Base-by-base conservation (phyloP, 164 flowering plant genomes). In the Nymphaea colorata region DNA sequence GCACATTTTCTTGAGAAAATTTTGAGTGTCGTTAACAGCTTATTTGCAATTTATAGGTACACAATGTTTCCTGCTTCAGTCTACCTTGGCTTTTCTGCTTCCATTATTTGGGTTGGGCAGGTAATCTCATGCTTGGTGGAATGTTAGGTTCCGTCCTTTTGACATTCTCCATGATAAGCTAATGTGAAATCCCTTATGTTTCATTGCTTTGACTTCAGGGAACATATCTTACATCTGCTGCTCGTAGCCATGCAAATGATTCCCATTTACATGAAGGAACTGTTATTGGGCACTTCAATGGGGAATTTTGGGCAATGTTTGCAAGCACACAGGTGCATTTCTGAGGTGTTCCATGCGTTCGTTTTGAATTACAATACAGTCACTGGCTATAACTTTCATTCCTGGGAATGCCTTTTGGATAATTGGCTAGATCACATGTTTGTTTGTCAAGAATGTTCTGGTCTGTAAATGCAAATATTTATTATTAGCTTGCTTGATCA, bases 91-190 rank as follows among this genome's bases (percentile, higher is more conserved):
- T 94, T 90, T 80, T 68, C 90, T 68, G 95, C 99, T 65, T 91
- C 99, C 59, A 81, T 94, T 71, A 88, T 91, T 69, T 94, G 99
- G 99, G 99, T 94, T 79, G 99, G 90, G 12, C 86, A 91, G 96
- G 97, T 87, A 61, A 61, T n/a, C 7, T 36, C 64, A 61, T n/a
- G 12, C 59, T 55, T 55, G 16, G 36, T 25, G 36, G 36, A 25
- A 25, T 25, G 36, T 25, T 25, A 47, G 12, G 55, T 47, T 47
- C 12, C 55, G 36, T 25, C 55, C 12, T 47, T 47, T 12, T 47
- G 55, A 47, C 12, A 12, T 6, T 47, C 11, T 47, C 55, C 12
- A 47, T 47, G 12, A 47, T 12, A 47, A 47, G 55, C 5, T 2
- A 47, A 47, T 2, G 64, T 7, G 17, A 61, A n/a, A n/a, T 61